phyloP scores from a whole-genome alignment of 345 rosid species.

The Arabidopsis arenosa region DNA sequence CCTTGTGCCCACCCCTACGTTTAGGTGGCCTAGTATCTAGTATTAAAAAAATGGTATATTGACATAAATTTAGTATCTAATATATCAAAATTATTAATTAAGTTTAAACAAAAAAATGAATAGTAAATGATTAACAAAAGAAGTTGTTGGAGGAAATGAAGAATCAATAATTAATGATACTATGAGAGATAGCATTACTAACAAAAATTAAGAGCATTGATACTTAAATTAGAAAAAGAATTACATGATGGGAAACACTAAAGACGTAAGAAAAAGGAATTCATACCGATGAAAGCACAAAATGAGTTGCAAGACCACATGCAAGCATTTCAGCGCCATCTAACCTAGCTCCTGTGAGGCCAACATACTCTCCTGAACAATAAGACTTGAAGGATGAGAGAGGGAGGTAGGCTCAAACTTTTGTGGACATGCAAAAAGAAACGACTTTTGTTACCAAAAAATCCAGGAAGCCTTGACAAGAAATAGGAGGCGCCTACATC shows the following conservation, averaged over 20 bases:
- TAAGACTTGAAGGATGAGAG: not conserved
- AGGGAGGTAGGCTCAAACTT: not conserved
- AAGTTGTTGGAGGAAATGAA: no score
- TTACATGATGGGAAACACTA: not conserved
- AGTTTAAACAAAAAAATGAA: no score
- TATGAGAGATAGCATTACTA: no score
- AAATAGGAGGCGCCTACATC: conserved; percentile 85
- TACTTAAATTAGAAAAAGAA: no score
- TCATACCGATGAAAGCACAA: conserved; percentile 66
- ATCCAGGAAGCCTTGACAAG: conserved; percentile 87
- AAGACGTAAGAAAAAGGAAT: not conserved
- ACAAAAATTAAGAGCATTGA: no score
- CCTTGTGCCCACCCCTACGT: no score
- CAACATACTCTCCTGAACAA: conserved; percentile 74
- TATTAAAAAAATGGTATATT: no score
- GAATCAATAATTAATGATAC: no score
- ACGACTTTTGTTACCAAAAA: conserved; percentile 60
- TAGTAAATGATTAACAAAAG: no score
- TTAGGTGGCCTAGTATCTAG: no score
- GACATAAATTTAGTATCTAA: no score
- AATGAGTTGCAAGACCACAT: conserved; percentile 93
- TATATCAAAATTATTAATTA: no score
- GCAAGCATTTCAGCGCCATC: conserved; percentile 90
- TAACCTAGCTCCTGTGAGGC: conserved; percentile 76
- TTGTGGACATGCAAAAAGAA: not conserved